Percentiles rank a stretch among this genome's conserved stretches.
Evolutionary conservation across 1,139 yeast genomes (phyloP).

Genomic region (Chernovozyma sophiae-reginae): DNA sequence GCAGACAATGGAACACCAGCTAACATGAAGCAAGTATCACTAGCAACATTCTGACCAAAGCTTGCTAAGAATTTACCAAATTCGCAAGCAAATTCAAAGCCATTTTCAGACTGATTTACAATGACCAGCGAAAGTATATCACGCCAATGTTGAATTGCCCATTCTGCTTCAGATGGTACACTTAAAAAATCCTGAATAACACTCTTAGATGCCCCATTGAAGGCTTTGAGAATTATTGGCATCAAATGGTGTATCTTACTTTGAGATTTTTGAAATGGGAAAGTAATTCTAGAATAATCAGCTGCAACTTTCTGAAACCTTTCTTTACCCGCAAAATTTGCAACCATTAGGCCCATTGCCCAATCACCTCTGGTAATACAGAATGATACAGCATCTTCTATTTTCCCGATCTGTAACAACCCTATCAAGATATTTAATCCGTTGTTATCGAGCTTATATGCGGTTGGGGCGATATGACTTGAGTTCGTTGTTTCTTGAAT

Average conservation of each 20-base stretch:
- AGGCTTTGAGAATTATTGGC: conserved; percentile 59
- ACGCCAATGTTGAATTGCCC: conserved; percentile 52
- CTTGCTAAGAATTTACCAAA: conserved; percentile 48
- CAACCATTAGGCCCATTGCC: conserved; percentile 72
- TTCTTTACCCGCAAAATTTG: conserved; percentile 61
- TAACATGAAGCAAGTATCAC: conserved; percentile 45
- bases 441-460: conserved; percentile 33
- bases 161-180: conserved; percentile 40
- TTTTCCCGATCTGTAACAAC: conserved; percentile 57
- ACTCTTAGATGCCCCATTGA: conserved; percentile 58
- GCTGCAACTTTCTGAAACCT: conserved; percentile 56
- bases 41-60: conserved; percentile 34
- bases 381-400: conserved; percentile 59
- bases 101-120: conserved; percentile 34
- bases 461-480: conserved; percentile 16
- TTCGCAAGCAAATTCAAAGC: conserved; percentile 43
- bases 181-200: conserved; percentile 47
- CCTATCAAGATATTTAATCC: conserved; percentile 33
- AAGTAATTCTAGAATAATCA: conserved; percentile 36
- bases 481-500: conserved; percentile 16
- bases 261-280: conserved; percentile 37
- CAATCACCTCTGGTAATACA: conserved; percentile 67
- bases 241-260: conserved; percentile 49
- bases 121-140: conserved; percentile 45
- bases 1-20: conserved; percentile 42